Base-by-base conservation (phyloP, 2,329 filamentous ascomycete species). In the Ceratocystis lukuohia region DNA sequence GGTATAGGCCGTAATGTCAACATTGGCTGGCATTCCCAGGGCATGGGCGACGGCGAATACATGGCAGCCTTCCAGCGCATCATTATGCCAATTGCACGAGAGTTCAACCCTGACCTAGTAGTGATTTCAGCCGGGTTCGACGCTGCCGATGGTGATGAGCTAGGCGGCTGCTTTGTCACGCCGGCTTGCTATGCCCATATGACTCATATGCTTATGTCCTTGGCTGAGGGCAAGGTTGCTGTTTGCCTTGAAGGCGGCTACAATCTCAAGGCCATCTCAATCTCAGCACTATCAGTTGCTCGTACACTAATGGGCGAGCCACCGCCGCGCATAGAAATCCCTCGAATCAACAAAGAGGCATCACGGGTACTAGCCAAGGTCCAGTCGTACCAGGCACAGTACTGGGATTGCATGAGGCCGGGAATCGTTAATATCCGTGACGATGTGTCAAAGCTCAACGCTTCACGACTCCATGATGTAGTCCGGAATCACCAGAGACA, bases 181-280 rank as follows among this genome's bases (percentile, higher is more conserved):
- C 94, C 94, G 0, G 78, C 86, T 3, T 96, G 94, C 73, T 99
- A 97, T 74, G 90, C 92, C 15, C 93, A 99, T 73, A 97, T 99
- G 94, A 97, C 94, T 17, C 91, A 96, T 73, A 96, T 97, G 93
- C 83, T 99, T 61, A 97, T 96, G 92, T 91, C 90, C 1, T 80
- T 99, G 22, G 93, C 94, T 0, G 82, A 86, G 57, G 94, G 94
- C 33, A 96, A 92, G 73, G 82, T 99, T 15, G 89, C 90, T 1
- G 93, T 96, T 7, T 96, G 92, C 73, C 80, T 99, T 1, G 94
- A 99, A 77, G 94, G 94, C 25, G 94, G 94, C 7, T 99, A 99
- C 76, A 97, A 97, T 71, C 84, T 99, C 28, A 80, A 85, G 61
- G 94, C 94, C 0, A 99, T 99, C 67, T 96, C 94, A 0, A 86